Conservation (phyloP, 2,329 filamentous ascomycete species). For the Pseudogymnoascus sp. region DNA sequence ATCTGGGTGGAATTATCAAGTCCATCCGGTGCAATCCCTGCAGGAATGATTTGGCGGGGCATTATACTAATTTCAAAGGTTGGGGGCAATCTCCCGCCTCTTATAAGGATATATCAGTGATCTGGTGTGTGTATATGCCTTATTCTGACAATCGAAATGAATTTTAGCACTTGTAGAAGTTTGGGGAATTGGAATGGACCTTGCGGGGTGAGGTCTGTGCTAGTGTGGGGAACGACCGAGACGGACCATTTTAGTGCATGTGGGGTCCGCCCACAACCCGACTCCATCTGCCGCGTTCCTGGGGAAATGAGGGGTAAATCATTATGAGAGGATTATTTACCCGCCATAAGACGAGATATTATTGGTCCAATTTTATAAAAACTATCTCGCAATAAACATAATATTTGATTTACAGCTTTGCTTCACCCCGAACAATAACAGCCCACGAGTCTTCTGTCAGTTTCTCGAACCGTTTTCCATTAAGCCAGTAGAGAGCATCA, state of each 20-base stretch:
- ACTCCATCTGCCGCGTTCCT: not conserved
- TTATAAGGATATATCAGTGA: not conserved
- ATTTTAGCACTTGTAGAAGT: not conserved
- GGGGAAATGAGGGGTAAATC: slow-evolving; percentile 2
- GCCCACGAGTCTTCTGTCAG: slow-evolving; percentile 34
- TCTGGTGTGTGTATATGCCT: not conserved
- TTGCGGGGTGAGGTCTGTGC: slow-evolving; percentile 3
- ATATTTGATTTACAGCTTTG: slow-evolving; percentile 32
- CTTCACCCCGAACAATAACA: slow-evolving; percentile 34
- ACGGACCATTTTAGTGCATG: not conserved
- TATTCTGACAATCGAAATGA: not conserved
- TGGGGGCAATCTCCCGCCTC: not conserved
- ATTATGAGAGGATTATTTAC: not conserved
- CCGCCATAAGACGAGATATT: not conserved
- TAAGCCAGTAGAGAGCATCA: slow-evolving; percentile 38
- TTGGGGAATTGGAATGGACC: not conserved
- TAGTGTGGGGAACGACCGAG: not conserved
- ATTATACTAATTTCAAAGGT: not conserved
- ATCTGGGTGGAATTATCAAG: not conserved
- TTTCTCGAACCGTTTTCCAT: slow-evolving; percentile 33
- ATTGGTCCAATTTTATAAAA: not conserved
- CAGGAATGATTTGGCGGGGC: not conserved
- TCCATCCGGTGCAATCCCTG: not conserved
- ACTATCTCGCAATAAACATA: not conserved
- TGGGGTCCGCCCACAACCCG: not conserved